Percentiles rank a stretch among this genome's conserved stretches.
Evolutionary conservation across 2,329 filamentous ascomycete species (phyloP).

Genomic region (Aspergillus sp.): DNA sequence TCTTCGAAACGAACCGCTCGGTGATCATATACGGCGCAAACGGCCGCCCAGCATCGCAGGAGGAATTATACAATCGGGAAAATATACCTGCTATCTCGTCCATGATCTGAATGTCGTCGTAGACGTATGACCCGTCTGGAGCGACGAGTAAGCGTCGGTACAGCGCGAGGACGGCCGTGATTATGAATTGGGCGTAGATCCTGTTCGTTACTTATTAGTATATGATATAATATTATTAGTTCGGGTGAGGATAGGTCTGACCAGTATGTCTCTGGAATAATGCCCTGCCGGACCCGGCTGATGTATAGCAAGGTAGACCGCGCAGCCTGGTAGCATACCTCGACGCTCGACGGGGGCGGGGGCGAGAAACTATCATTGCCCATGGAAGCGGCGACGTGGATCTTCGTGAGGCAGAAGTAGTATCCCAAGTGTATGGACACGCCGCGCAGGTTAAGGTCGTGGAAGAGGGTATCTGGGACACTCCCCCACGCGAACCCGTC

Average conservation of each 20-base stretch:
- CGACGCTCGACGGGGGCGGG: slow-evolving; percentile 22
- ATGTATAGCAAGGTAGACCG: slow-evolving; percentile 24
- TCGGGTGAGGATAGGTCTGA: background rate
- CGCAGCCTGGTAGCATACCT: slow-evolving; percentile 24
- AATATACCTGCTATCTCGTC: slow-evolving; percentile 2
- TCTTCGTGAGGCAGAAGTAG: slow-evolving; percentile 24
- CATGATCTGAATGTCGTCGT: background rate
- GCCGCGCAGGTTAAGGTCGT: slow-evolving; percentile 25
- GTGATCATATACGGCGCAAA: background rate
- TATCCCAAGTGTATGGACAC: slow-evolving; percentile 27
- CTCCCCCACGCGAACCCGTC: slow-evolving; percentile 17
- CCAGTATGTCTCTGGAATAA: background rate
- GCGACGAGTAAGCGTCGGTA: background rate
- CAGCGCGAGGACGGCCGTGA: slow-evolving; percentile 4
- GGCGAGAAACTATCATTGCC: background rate
- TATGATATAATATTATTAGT: too few species aligned
- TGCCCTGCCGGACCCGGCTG: background rate
- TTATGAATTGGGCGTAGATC: slow-evolving; percentile 7
- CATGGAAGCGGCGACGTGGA: slow-evolving; percentile 19
- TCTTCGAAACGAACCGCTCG: background rate
- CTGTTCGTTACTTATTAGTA: background rate
- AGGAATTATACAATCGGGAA: background rate
- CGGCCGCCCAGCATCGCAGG: fast-evolving
- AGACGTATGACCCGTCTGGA: background rate
- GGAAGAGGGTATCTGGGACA: slow-evolving; percentile 20